A percentile compares a stretch with the other conserved stretches of the same genome.
These are phyloP conservation scores for Dothideomycetes sp. DNA, from an alignment of 2,329 filamentous ascomycete genomes.

Conservation along the genomic window DNA sequence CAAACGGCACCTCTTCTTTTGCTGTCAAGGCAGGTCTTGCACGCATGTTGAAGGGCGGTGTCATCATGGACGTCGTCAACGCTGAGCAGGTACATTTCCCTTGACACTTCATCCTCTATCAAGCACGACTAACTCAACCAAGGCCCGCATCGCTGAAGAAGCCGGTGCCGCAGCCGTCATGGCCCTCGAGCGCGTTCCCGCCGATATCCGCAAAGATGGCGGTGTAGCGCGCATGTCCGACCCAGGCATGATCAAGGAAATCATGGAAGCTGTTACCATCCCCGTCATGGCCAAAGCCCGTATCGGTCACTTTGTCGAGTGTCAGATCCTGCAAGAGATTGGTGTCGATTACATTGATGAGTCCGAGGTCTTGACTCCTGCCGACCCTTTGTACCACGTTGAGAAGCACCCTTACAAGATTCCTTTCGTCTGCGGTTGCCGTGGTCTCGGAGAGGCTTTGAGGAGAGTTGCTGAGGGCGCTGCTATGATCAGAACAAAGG, in stretches of 20 bases:
- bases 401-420: constrained; percentile 74
- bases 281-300: constrained; percentile 98
- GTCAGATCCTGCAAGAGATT: constrained; percentile 89
- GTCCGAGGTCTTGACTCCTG: constrained; percentile 92
- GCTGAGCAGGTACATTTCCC: constrained; percentile 57
- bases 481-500: constrained; percentile 98
- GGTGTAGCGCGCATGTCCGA: constrained; percentile 97
- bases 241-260: constrained; percentile 87
- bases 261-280: constrained; percentile 89
- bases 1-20: constrained; percentile 48
- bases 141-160: constrained; percentile 95
- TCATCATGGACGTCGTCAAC: constrained; percentile 98
- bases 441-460: constrained; percentile 87
- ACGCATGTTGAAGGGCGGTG: constrained; percentile 97
- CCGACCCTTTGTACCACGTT: constrained; percentile 84
- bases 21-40: constrained; percentile 90
- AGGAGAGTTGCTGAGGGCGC: constrained; percentile 86
- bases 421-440: constrained; percentile 94
- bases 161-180: constrained; percentile 94
- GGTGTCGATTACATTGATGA: constrained; percentile 98
- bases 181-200: constrained; percentile 94
- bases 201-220: constrained; percentile 85
- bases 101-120: background rate
- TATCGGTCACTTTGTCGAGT: constrained; percentile 97
- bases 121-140: background rate